Evolutionary conservation across 2,329 filamentous ascomycete species (phyloP).

Genomic region (Peltaster fructicola): DNA sequence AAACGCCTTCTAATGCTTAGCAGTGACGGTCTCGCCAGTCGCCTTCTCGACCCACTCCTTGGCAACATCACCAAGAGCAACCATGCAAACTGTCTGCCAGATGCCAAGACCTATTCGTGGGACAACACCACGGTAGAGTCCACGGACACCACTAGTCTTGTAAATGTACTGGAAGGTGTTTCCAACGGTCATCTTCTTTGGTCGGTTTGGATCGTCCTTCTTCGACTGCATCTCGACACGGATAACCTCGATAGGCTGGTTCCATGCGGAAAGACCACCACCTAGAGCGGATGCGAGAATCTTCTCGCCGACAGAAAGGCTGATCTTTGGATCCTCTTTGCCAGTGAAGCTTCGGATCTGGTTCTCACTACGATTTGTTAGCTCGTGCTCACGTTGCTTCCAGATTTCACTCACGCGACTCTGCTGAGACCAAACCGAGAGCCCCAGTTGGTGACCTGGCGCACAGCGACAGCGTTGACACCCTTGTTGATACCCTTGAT

Average conservation of each 20-base stretch:
- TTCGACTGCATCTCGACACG: constrained; percentile 99
- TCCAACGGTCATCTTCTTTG: constrained; percentile 96
- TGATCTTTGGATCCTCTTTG: constrained; percentile 57
- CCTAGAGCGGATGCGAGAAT: constrained; percentile 70
- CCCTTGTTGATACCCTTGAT: constrained; percentile 94
- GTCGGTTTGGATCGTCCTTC: constrained; percentile 90
- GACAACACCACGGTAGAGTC: constrained; percentile 86
- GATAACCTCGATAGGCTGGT: constrained; percentile 99
- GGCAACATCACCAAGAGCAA: constrained; percentile 78
- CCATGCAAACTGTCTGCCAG: constrained; percentile 99
- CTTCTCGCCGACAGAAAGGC: constrained; percentile 70
- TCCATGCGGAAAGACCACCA: constrained; percentile 93
- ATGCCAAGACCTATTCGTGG: constrained; percentile 88
- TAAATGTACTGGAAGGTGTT: constrained; percentile 79
- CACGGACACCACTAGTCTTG: constrained; percentile 67
- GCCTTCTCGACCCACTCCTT: constrained; percentile 49
- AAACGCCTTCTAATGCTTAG: constrained; percentile 51
- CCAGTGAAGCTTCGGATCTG: constrained; percentile 62
- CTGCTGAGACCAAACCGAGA: constrained; percentile 86
- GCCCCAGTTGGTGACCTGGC: constrained; percentile 99
- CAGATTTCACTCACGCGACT: constrained; percentile 38
- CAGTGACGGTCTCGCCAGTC: constrained; percentile 44
- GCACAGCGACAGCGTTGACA: constrained; percentile 95
- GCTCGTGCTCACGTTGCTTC: too few species aligned
- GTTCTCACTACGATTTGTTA: constrained; percentile 37